Evolutionary conservation across 495 filamentous ascomycete genomes (phyloP).

Genomic region (Astrocystis sublimbata): DNA sequence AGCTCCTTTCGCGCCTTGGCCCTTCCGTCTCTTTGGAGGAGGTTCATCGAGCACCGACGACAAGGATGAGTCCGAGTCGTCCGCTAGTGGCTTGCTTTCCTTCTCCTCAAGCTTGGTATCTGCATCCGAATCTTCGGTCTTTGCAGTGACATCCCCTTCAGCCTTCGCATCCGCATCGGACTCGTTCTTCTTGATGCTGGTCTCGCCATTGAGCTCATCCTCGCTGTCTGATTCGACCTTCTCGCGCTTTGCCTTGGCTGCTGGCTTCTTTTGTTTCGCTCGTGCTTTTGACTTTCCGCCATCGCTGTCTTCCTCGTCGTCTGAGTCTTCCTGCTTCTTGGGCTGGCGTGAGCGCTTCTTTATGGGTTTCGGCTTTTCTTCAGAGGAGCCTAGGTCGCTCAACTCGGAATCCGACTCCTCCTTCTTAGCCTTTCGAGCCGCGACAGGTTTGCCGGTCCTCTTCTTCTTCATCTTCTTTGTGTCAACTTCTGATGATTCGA

Average conservation of each 20-base stretch:
- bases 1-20: conserved; percentile 35
- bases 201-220: conserved; percentile 33
- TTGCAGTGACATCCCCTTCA: conserved; percentile 11
- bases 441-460: conserved; percentile 18
- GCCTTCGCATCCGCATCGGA: conserved; percentile 15
- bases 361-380: conserved; percentile 38
- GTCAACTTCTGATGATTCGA: conserved; percentile 27
- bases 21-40: conserved; percentile 50
- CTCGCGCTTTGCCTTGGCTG: conserved; percentile 16
- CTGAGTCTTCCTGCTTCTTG: conserved; percentile 20
- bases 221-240: conserved; percentile 40
- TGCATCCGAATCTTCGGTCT: conserved; percentile 24
- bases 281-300: conserved; percentile 23
- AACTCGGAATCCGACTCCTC: conserved; percentile 35
- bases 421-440: conserved; percentile 27
- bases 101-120: conserved; percentile 25
- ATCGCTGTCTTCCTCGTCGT: conserved; percentile 16
- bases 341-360: conserved; percentile 28
- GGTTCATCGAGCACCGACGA: conserved; percentile 75
- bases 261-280: conserved; percentile 28
- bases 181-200: conserved; percentile 31
- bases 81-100: conserved; percentile 29
- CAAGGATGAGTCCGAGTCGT: conserved; percentile 75
- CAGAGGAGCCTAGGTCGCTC: conserved; percentile 27
- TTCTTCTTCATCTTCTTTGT: conserved; percentile 20